phyloP scores from a whole-genome alignment of 2,329 filamentous ascomycete species.

The Fusarium heterosporum region DNA sequence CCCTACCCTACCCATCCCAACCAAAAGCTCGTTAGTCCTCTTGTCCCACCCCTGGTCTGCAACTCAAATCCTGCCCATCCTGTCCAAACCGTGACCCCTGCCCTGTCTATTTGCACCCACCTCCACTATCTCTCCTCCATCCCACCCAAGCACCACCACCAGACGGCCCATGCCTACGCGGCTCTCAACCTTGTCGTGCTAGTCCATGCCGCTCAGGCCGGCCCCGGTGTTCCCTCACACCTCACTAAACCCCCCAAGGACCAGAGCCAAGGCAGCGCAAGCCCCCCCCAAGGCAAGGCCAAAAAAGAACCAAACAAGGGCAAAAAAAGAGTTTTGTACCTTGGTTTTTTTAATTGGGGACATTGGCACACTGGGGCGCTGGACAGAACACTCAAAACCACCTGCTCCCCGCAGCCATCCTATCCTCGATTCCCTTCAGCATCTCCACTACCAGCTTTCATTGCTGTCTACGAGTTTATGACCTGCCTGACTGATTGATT shows the following conservation, averaged over 20 bases:
- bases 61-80: constrained; percentile 39
- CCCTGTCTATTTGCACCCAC: constrained; percentile 36
- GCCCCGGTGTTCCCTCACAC: constrained; percentile 39
- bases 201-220: constrained; percentile 47
- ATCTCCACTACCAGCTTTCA: constrained; percentile 44
- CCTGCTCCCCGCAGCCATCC: constrained; percentile 43
- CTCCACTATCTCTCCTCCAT: constrained; percentile 17
- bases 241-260: constrained; percentile 20
- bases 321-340: constrained; percentile 25
- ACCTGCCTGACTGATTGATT: constrained; percentile 39
- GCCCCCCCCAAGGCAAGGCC: background rate
- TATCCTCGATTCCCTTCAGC: constrained; percentile 33
- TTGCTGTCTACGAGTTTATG: constrained; percentile 43
- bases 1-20: constrained; percentile 26
- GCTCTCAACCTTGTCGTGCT: constrained; percentile 48
- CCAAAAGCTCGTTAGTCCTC: constrained; percentile 29
- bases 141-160: constrained; percentile 27
- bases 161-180: constrained; percentile 47
- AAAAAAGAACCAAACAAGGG: constrained; percentile 1
- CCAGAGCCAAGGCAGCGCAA: constrained; percentile 26
- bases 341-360: constrained; percentile 32
- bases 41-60: constrained; percentile 31
- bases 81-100: constrained; percentile 23
- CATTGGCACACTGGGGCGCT: constrained; percentile 4
- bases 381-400: constrained; percentile 44